Evolutionary conservation across 306 rosid species (phyloP).

Genomic region (Vicia sativa): DNA sequence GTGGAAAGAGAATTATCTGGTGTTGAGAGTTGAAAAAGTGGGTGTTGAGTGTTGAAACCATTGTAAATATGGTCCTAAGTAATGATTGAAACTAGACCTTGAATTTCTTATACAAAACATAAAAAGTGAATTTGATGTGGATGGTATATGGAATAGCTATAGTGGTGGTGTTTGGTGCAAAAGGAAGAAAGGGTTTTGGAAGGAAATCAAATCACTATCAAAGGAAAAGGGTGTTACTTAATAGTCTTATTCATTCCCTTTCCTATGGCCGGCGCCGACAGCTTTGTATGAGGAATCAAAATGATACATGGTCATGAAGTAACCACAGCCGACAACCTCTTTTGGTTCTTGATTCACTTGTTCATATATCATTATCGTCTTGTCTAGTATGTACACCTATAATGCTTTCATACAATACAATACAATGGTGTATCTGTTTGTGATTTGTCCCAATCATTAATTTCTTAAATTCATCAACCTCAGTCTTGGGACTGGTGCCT

Average conservation of each 20-base stretch:
- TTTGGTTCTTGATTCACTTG: slow-evolving; percentile 33
- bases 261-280: slow-evolving; percentile 49
- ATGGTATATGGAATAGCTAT: neutral
- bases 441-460: neutral
- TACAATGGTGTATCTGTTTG: no score
- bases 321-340: slow-evolving; percentile 45
- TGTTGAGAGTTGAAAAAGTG: no score
- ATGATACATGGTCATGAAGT: slow-evolving; percentile 33
- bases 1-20: no score
- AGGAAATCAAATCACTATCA: slow-evolving; percentile 2
- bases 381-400: neutral
- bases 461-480: no score
- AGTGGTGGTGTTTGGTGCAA: slow-evolving; percentile 10
- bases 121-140: neutral
- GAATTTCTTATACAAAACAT: neutral
- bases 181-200: neutral
- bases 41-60: no score
- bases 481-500: no score
- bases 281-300: slow-evolving; percentile 45
- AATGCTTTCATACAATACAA: neutral
- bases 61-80: no score
- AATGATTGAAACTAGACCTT: neutral
- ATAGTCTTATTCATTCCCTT: slow-evolving; percentile 16
- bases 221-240: slow-evolving; percentile 29
- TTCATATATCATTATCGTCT: neutral